These are phyloP conservation scores for Crithidia bombi DNA, from an alignment of 208 protist species.

Conservation along the genomic window DNA sequence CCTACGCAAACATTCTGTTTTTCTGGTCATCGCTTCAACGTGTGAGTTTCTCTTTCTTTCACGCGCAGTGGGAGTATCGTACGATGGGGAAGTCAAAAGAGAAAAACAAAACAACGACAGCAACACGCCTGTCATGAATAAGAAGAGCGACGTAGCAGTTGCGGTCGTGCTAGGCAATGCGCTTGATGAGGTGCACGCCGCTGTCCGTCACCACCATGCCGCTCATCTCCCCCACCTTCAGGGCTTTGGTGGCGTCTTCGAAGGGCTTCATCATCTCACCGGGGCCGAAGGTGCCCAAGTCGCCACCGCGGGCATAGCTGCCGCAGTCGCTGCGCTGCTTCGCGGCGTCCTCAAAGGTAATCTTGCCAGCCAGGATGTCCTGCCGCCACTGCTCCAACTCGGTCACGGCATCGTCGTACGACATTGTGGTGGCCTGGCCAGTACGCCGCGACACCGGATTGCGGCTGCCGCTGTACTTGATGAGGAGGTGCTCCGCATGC, in stretches of 20 bases:
- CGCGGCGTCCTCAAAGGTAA: conserved; percentile 87
- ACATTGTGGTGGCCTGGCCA: conserved; percentile 58
- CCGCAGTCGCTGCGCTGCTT: conserved; percentile 90
- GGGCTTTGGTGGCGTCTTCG: conserved; percentile 84
- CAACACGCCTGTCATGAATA: neutral
- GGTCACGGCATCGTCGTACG: conserved; percentile 70
- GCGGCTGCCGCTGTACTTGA: conserved; percentile 90
- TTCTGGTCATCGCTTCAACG: too few relatives aligned
- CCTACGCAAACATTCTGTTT: too few relatives aligned
- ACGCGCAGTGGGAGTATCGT: too few relatives aligned
- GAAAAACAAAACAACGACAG: too few relatives aligned
- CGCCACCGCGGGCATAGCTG: conserved; percentile 77
- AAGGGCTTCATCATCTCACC: conserved; percentile 96
- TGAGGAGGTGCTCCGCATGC: conserved; percentile 83
- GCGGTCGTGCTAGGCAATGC: conserved; percentile 76
- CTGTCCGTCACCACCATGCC: conserved; percentile 88
- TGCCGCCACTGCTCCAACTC: conserved; percentile 80
- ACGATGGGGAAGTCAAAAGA: too few relatives aligned
- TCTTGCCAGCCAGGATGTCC: conserved; percentile 65
- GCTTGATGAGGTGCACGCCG: conserved; percentile 93
- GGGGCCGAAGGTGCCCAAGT: conserved; percentile 88
- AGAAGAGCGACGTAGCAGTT: too few relatives aligned
- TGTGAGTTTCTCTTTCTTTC: too few relatives aligned
- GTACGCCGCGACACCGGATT: conserved; percentile 91
- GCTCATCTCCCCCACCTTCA: conserved; percentile 87